phyloP scores from a whole-genome alignment of 495 filamentous ascomycete genomes.

The Cryomyces minteri region DNA sequence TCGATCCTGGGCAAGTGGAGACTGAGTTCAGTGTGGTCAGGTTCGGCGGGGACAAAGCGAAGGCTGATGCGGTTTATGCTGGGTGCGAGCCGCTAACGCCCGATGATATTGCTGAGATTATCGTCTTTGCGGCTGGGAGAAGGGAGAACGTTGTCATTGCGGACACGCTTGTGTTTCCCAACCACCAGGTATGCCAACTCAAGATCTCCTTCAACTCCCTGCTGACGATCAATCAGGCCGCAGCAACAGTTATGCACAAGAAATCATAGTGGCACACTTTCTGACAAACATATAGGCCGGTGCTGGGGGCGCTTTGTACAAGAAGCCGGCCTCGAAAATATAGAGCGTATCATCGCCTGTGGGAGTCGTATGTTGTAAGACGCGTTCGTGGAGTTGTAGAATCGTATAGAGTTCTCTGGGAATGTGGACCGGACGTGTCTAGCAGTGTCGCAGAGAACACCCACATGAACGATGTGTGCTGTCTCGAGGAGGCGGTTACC shows the following conservation, averaged over 20 bases:
- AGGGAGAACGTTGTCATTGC: slow-evolving; percentile 92
- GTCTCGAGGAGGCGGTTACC: too few species aligned
- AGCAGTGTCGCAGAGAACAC: too few species aligned
- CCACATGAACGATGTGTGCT: too few species aligned
- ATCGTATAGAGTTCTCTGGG: too few species aligned
- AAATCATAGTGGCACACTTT: slow-evolving; percentile 13
- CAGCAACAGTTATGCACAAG: slow-evolving; percentile 36
- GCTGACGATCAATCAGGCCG: slow-evolving; percentile 19
- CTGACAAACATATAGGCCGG: slow-evolving; percentile 16
- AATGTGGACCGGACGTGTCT: too few species aligned
- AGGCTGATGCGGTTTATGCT: slow-evolving; percentile 90
- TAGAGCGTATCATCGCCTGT: background rate
- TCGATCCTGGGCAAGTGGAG: slow-evolving; percentile 95
- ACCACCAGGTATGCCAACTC: slow-evolving; percentile 52
- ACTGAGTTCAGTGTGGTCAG: slow-evolving; percentile 93
- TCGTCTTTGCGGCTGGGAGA: slow-evolving; percentile 78
- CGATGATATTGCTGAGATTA: slow-evolving; percentile 85
- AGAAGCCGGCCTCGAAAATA: slow-evolving; percentile 8
- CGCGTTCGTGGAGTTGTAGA: too few species aligned
- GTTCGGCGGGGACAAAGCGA: slow-evolving; percentile 80
- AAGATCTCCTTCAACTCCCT: background rate
- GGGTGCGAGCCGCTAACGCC: slow-evolving; percentile 82
- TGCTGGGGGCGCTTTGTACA: slow-evolving; percentile 20
- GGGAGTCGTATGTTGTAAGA: too few species aligned
- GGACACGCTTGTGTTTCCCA: slow-evolving; percentile 80